Base-by-base conservation (phyloP, 768 basidiomycete genomes). In the Hypsizygus marmoreus region DNA sequence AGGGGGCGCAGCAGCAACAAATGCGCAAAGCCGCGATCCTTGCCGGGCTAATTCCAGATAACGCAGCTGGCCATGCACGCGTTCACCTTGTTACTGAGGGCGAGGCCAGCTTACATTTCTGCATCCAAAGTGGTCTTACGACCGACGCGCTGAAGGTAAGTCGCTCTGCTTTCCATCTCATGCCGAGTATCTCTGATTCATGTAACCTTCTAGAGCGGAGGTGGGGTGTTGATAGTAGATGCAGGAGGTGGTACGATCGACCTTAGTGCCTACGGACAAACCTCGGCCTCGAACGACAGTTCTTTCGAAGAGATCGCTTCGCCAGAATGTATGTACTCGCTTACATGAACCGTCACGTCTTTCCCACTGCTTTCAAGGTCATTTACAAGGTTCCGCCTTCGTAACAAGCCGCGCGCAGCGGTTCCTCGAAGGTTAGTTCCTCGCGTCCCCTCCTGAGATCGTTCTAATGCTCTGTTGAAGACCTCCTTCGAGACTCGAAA, bases 41-140 rank as follows among this genome's bases (percentile, higher is more conserved):
- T 14, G 82, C 80, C 0, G 77, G 79, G 6, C 67, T 86, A 16
- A 64, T 85, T 9, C 62, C 72, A 0, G 61, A 74, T 40, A 68
- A n/a, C n/a, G n/a, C n/a, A n/a, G n/a, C n/a, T 12, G 71, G 67
- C 0, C 70, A 67, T n/a, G 56, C 61, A 2, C 71, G 75, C 0
- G 54, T 81, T 3, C 73, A 68, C 5, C 72, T 82, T 40, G 69
- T 81, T 13, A 81, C 79, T 0, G 80, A 81, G 51, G 80, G 80
- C 0, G 80, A 82, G 47, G 80, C 80, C 0, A 75, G 74, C 51
- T 50, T 81, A 7, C 73, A 81, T 45, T 80, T 68, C 51, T 81
- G 78, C 45, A 61, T 79, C 13, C 51, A 30, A 5, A 72, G 66
- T 30, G 66, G 74, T 2, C 45, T 74, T 2, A 64, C 68, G 3